Evolutionary conservation across 805 yeast genomes (phyloP).

Genomic region (Kuraishia borneana): DNA sequence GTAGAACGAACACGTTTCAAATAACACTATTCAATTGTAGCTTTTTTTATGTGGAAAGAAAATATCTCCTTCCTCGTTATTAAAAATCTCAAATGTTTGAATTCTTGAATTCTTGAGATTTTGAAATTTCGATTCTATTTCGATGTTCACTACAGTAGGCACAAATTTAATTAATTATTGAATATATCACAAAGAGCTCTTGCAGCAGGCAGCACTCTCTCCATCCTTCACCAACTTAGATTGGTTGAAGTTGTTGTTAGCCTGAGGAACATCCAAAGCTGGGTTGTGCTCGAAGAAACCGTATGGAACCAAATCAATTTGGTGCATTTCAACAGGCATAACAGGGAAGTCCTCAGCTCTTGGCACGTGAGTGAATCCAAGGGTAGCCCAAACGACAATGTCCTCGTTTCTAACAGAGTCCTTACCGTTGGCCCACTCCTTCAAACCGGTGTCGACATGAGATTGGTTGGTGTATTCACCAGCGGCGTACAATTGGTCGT

Average conservation of each 20-base stretch:
- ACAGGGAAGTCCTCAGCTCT: conserved; percentile 83
- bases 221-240: conserved; percentile 28
- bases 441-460: conserved; percentile 56
- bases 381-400: conserved; percentile 70
- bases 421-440: conserved; percentile 56
- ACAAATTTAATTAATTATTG: no score
- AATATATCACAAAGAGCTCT: conserved; percentile 7
- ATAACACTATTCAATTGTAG: no score
- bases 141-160: no score
- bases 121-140: no score
- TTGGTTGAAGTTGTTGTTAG: conserved; percentile 58
- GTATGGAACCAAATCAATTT: conserved; percentile 53
- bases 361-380: conserved; percentile 76
- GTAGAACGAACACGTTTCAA: no score
- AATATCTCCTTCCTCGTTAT: no score
- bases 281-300: conserved; percentile 75
- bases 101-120: no score
- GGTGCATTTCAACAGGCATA: conserved; percentile 76
- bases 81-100: no score
- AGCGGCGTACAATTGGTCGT: conserved; percentile 65
- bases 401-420: conserved; percentile 68
- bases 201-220: conserved; percentile 14
- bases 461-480: conserved; percentile 86
- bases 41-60: no score
- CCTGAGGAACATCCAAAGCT: conserved; percentile 66